These are phyloP conservation scores for Ganoderma meredithae DNA, from an alignment of 1,284 basidiomycete species.

Conservation along the genomic window DNA sequence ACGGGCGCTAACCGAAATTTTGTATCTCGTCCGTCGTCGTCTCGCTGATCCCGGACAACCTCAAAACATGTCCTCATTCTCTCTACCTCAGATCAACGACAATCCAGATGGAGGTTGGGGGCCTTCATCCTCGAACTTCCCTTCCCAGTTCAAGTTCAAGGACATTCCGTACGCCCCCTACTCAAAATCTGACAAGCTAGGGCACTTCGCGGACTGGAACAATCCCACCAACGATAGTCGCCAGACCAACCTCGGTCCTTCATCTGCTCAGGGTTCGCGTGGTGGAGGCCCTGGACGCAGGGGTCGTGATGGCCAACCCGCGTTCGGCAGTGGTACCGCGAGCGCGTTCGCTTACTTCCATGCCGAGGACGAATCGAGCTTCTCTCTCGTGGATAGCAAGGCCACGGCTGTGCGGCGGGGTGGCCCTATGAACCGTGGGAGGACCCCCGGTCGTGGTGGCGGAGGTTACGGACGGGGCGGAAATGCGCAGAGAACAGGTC, in stretches of 20 bases:
- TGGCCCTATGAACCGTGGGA: conserved; percentile 66
- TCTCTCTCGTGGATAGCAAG: conserved; percentile 96
- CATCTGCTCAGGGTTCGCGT: conserved; percentile 57
- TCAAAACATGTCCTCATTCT: conserved; percentile 71
- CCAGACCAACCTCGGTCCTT: conserved; percentile 59
- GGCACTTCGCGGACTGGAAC: conserved; percentile 98
- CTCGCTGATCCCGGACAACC: background rate
- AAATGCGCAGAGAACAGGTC: conserved; percentile 48
- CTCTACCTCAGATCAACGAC: conserved; percentile 79
- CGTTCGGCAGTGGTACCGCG: conserved; percentile 84
- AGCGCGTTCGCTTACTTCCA: conserved; percentile 99
- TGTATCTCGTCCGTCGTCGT: conserved; percentile 29
- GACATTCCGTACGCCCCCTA: conserved; percentile 97
- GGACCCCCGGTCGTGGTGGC: conserved; percentile 55
- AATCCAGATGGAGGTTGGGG: conserved; percentile 87
- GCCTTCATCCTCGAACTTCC: conserved; percentile 77
- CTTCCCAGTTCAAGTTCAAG: conserved; percentile 84
- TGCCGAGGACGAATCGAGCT: conserved; percentile 97
- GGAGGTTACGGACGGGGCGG: conserved; percentile 50
- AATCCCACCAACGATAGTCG: conserved; percentile 73
- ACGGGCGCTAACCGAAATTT: conserved; percentile 34
- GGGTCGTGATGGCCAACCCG: conserved; percentile 71
- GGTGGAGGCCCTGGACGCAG: conserved; percentile 56
- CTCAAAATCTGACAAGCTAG: conserved; percentile 98
- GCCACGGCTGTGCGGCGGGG: conserved; percentile 69